phyloP scores from a whole-genome alignment of 768 basidiomycete genomes.

The Hygrocybe coccinea region DNA sequence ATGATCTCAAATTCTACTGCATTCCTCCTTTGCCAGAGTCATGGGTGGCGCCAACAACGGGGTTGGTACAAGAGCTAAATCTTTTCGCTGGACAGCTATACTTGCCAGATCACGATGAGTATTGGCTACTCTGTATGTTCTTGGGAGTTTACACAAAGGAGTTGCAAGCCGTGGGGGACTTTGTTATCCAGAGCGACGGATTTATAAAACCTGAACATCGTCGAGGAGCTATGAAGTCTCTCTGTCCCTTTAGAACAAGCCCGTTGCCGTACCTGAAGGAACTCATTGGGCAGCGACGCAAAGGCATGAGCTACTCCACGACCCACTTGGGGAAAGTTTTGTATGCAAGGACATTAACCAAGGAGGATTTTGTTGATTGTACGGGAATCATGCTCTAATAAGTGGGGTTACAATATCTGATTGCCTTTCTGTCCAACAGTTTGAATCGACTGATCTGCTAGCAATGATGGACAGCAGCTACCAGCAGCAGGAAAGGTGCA shows the following conservation, averaged over 20 bases:
- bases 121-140: conserved; percentile 31
- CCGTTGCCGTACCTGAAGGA: conserved; percentile 33
- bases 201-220: conserved; percentile 26
- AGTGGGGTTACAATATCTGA: too few relatives aligned
- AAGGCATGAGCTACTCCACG: conserved; percentile 31
- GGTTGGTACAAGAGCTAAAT: conserved; percentile 33
- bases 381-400: not conserved
- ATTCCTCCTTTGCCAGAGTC: conserved; percentile 23
- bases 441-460: too few relatives aligned
- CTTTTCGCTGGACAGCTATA: conserved; percentile 46
- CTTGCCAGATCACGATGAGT: conserved; percentile 29
- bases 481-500: too few relatives aligned
- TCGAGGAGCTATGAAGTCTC: conserved; percentile 9
- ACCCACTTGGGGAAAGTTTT: conserved; percentile 42
- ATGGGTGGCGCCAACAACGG: conserved; percentile 13
- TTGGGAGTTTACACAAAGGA: conserved; percentile 29
- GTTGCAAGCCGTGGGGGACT: conserved; percentile 11
- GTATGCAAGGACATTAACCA: conserved; percentile 6
- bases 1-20: conserved; percentile 30
- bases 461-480: too few relatives aligned
- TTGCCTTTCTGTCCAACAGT: too few relatives aligned
- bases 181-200: conserved; percentile 24
- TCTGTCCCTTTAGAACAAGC: conserved; percentile 30
- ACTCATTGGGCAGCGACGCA: conserved; percentile 35
- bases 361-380: conserved; percentile 2